Base-by-base conservation (phyloP, 495 filamentous ascomycete genomes). In the Aspergillus avenaceus region DNA sequence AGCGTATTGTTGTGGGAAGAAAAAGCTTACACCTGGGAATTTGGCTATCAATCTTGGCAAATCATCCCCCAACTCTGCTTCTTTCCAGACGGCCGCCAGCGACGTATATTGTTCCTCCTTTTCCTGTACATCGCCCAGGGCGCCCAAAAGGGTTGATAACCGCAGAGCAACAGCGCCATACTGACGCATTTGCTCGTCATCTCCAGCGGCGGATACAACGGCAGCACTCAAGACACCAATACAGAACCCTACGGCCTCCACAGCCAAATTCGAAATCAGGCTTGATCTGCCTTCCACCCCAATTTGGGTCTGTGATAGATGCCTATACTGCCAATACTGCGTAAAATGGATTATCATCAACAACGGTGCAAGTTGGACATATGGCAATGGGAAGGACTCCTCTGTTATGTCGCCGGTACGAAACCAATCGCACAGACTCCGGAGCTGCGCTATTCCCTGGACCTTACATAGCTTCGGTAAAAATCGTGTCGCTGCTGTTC, bases 191-290 rank as follows among this genome's bases (percentile, higher is more conserved):
- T 71, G 56, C 0, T 31, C 41, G 8, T 18, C 25, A 29, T 47
- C 57, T 1, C 27, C 37, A 2, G 66, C 53, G 34, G 61, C 51
- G 19, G 69, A 55, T 3, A 74, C 67, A 16, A 67, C 71, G 11
- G 67, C 52, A 4, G 74, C 71, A 41, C 53, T 59, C 18, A 77
- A 49, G n/a, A 77, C 47, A 1, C 74, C 75, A 19, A 65, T 68
- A 45, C 74, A 79, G 32, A 77, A 67, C 9, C 75, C 75, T 1
- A 75, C 52, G 1, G 70, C 73, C 34, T 70, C 64, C 27, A 53
- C 45, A n/a, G 46, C 56, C 8, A 45, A 49, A 19, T 43, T 40
- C 19, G 19, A 38, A 41, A 13, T 26, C 0, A 46, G 19, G 1
- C 9, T n/a, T n/a, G n/a, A n/a, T n/a, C n/a, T 26, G 11, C 54